Evolutionary conservation across 768 basidiomycete genomes (phyloP).

Genomic region (Sporobolomyces phaffii): DNA sequence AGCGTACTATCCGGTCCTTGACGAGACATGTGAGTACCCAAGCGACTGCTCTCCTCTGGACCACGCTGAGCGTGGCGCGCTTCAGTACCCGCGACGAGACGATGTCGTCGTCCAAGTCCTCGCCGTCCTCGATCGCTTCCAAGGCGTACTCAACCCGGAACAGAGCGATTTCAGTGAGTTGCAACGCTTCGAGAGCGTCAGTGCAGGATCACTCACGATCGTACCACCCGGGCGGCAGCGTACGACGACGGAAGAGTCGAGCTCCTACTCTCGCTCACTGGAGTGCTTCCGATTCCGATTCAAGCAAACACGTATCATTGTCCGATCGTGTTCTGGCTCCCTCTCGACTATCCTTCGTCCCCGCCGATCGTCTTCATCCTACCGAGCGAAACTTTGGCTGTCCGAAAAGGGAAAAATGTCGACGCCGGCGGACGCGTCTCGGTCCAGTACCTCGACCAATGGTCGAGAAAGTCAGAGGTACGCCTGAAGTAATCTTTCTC

Average conservation of each 20-base stretch:
- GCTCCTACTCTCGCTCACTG: constrained; percentile 81
- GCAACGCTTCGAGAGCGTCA: constrained; percentile 6
- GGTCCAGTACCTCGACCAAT: constrained; percentile 65
- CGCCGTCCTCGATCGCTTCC: constrained; percentile 70
- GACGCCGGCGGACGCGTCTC: constrained; percentile 72
- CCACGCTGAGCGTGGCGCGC: background rate
- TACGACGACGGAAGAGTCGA: constrained; percentile 93
- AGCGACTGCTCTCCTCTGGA: no score
- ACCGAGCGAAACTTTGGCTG: constrained; percentile 82
- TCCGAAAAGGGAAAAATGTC: constrained; percentile 66
- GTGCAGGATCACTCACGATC: no score
- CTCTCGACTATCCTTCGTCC: constrained; percentile 70
- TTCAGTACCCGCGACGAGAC: constrained; percentile 55
- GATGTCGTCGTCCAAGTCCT: constrained; percentile 63
- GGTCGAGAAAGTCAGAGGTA: constrained; percentile 81
- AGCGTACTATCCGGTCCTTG: constrained; percentile 2
- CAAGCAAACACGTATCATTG: constrained; percentile 79
- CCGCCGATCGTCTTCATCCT: constrained; percentile 87
- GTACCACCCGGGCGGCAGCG: constrained; percentile 53
- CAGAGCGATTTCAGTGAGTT: constrained; percentile 34
- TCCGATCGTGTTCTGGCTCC: constrained; percentile 81
- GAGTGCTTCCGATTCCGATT: constrained; percentile 80
- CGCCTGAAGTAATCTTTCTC: constrained; percentile 39
- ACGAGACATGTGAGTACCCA: constrained; percentile 11
- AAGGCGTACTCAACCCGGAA: constrained; percentile 46